Evolutionary conservation across 345 rosid species (phyloP), one percentile per base, ranked within the genome.

Genomic region (Brassica rapa): DNA sequence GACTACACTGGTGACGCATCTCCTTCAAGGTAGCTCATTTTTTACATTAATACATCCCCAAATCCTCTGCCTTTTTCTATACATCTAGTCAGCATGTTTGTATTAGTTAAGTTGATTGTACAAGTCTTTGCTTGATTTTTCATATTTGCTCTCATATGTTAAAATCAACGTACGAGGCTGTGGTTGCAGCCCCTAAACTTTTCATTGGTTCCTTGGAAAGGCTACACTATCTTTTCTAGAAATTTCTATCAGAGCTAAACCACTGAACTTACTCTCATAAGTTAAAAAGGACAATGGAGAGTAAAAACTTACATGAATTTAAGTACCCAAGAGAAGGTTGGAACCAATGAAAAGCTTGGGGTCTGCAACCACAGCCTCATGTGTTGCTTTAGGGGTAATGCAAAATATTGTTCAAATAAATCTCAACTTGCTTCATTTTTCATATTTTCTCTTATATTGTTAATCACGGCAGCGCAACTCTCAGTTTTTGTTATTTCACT

Each of bases 281-380:
- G 37, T 62, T 2, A 46, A 0, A 46, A 46, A 46, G 5, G 15
- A 46, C 0, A 14, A 46, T 15, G 16, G 15, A 46, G 5, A 46
- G 55, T 1, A 46, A 14, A 61, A 49, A 24, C 87, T 82, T 85
- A 91, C 96, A 93, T 91, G 85, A 95, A 95, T 82, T 93, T 93
- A 70, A 71, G 99, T 90, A 43, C 91, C 85, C 94, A 95, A 82
- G 32, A 85, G 76, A 59, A 88, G 41, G 43, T 8, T 84, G 86
- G 98, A 84, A 56, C 81, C 32, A 87, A 86, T 83, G 83, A 95
- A 95, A 64, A 87, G 96, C 77, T 80, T 83, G 19, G 93, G 85
- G 69, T 72, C 80, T 33, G 82, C 86, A 33, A 78, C 83, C 62
- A 95, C 85, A 57, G 90, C 96, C 56, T 87, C 93, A 77, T 91